phyloP scores from a whole-genome alignment of 164 flowering plant genomes.

The Vitis cinerea region DNA sequence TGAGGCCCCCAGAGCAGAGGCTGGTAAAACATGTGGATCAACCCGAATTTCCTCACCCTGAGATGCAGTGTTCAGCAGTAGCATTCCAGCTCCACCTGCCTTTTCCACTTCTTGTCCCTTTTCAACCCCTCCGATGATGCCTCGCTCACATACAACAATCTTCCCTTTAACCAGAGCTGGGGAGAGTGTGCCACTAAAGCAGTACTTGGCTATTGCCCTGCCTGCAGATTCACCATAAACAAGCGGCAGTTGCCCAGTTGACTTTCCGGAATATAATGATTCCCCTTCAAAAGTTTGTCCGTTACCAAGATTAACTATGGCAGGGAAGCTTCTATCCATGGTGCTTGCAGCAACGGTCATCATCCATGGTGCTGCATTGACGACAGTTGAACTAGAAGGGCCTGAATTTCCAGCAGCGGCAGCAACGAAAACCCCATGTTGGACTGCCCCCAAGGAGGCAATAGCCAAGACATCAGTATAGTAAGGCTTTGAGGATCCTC shows the following conservation, averaged over 20 bases:
- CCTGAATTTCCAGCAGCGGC: constrained; percentile 74
- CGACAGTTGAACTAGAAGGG: constrained; percentile 40
- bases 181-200: constrained; percentile 42
- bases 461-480: constrained; percentile 54
- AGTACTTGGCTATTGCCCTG: constrained; percentile 35
- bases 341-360: constrained; percentile 76
- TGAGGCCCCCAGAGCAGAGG: constrained; percentile 44
- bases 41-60: constrained; percentile 67
- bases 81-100: constrained; percentile 70
- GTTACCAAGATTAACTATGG: constrained; percentile 55
- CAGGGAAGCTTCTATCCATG: constrained; percentile 58
- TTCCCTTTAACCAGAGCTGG: constrained; percentile 52
- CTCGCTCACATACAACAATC: constrained; percentile 63
- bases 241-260: constrained; percentile 32
- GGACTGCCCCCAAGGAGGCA: constrained; percentile 52
- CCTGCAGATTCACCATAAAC: constrained; percentile 54
- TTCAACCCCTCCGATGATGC: constrained; percentile 34
- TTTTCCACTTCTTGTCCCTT: constrained; percentile 59
- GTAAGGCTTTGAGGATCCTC: constrained; percentile 44
- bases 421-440: constrained; percentile 53
- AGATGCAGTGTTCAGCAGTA: constrained; percentile 37
- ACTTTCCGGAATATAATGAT: constrained; percentile 51
- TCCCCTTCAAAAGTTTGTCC: constrained; percentile 47
- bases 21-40: constrained; percentile 61
- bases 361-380: constrained; percentile 73